These are phyloP conservation scores for Macadamia integrifolia DNA, from an alignment of 164 flowering plant species.

Conservation along the genomic window DNA sequence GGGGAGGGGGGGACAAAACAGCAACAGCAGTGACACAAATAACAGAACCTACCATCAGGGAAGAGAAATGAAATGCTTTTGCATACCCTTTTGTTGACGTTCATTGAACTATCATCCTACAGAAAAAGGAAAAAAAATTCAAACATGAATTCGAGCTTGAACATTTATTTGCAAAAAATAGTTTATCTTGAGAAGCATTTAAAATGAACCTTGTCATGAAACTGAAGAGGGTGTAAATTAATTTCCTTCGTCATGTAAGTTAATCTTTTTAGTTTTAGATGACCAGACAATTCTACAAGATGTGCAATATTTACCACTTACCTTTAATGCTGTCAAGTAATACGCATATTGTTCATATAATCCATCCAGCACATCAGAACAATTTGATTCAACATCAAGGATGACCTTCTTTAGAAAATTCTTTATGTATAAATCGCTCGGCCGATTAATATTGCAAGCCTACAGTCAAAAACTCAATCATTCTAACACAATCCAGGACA, in stretches of 20 bases:
- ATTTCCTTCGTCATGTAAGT: neutral
- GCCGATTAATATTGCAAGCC: constrained; percentile 10
- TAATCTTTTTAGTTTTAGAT: neutral
- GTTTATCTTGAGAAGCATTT: neutral
- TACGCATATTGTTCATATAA: constrained; percentile 61
- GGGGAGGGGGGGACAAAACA: neutral
- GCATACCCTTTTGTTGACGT: constrained; percentile 39
- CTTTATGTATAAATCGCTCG: constrained; percentile 36
- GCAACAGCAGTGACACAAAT: neutral
- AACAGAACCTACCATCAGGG: constrained; percentile 43
- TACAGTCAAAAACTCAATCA: constrained; percentile 5
- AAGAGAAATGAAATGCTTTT: constrained; percentile 73
- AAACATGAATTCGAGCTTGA: neutral
- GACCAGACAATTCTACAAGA: no score
- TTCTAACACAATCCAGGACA: neutral
- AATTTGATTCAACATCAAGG: constrained; percentile 50
- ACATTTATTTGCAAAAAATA: neutral
- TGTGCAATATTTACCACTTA: constrained; percentile 12
- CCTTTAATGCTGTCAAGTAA: constrained; percentile 61
- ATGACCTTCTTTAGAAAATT: constrained; percentile 78
- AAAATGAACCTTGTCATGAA: neutral
- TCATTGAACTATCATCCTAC: constrained; percentile 43
- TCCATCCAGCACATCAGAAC: constrained; percentile 54
- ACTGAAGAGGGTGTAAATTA: neutral
- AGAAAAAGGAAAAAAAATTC: constrained; percentile 10